Evolutionary conservation across 2,329 filamentous ascomycete species (phyloP), one percentile per base, ranked within the genome.

Genomic region (Cryphonectria nitschkei): DNA sequence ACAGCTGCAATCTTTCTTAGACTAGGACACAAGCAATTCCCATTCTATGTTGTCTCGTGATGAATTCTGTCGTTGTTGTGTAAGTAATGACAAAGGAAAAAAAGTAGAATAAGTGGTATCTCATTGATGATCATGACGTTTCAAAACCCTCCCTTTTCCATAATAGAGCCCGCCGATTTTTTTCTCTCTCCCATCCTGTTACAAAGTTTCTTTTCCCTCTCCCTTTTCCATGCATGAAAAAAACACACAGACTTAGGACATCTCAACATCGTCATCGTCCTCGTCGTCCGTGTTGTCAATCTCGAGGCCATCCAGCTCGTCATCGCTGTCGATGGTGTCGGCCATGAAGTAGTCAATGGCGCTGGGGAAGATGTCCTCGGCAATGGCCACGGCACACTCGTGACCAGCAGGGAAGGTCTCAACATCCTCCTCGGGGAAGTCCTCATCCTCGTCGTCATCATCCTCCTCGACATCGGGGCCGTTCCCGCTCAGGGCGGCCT

Each of bases 361-460:
- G 26, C 66, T 69, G 52, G 72, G 72, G 56, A 63, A 73, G 66
- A 73, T 70, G n/a, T 73, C 72, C 68, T 73, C 72, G 4, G 72
- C 70, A 58, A 73, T 73, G 37, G 70, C 50, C 7, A 70, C 68
- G 34, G 72, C 72, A n/a, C 70, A 68, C 70, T 73, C 72, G 46
- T 73, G 72, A 32, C 72, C 72, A 32, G 72, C 71, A 22, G 68
- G 68, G 65, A 72, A 72, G 5, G 71, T 72, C 68, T 74, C 77
- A 63, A 77, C 78, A 29, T 77, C 76, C 73, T 78, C 76, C 74
- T 78, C 78, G 65, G 77, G 74, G 74, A 77, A 75, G 68, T 79
- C 74, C 73, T 78, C 76, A 22, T 78, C 77, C 63, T 81, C 76
- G 70, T 83, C 78, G 16, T 79, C 76, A 34, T 80, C 77, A 52